A percentile compares a stretch with the other conserved stretches of the same genome.
Evolutionary conservation across 2,329 filamentous ascomycete genomes (phyloP).

Genomic region (Colletotrichum paranaense): DNA sequence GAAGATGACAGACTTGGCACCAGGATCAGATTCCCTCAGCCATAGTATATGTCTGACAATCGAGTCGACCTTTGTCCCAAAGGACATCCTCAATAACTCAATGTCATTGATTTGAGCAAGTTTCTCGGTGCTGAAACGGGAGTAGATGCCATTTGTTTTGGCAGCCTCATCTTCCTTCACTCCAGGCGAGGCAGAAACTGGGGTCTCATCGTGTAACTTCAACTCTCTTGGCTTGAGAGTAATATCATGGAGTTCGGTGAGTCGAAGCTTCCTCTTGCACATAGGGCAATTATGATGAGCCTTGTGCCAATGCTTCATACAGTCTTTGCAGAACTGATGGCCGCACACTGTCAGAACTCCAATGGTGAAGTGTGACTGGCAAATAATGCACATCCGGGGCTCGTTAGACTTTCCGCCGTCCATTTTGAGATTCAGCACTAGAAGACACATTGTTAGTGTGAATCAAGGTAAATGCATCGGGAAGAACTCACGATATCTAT

Average conservation of each 20-base stretch:
- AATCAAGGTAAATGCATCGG: too few species aligned
- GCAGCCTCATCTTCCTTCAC: neutral
- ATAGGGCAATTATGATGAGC: conserved; percentile 82
- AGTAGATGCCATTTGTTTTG: conserved; percentile 73
- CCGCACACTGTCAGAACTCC: conserved; percentile 89
- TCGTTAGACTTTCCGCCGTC: conserved; percentile 72
- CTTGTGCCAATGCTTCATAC: conserved; percentile 82
- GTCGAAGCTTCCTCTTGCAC: conserved; percentile 78
- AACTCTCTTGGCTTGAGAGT: conserved; percentile 82
- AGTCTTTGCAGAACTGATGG: conserved; percentile 92
- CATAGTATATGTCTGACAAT: conserved; percentile 84
- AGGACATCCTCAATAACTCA: conserved; percentile 78
- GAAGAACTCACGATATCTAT: conserved; percentile 71
- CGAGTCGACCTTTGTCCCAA: conserved; percentile 91
- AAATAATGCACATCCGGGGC: conserved; percentile 85
- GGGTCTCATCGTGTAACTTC: conserved; percentile 64
- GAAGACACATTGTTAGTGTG: neutral
- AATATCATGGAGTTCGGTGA: conserved; percentile 84
- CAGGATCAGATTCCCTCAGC: conserved; percentile 85
- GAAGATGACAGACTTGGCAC: conserved; percentile 93
- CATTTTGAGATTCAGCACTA: conserved; percentile 65
- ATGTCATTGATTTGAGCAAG: conserved; percentile 86
- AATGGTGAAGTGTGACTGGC: conserved; percentile 79
- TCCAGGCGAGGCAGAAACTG: conserved; percentile 13
- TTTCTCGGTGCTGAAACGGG: conserved; percentile 76